Base-by-base conservation (phyloP, 2,329 filamentous ascomycete genomes). In the Coniosporium tulheliwenetii region DNA sequence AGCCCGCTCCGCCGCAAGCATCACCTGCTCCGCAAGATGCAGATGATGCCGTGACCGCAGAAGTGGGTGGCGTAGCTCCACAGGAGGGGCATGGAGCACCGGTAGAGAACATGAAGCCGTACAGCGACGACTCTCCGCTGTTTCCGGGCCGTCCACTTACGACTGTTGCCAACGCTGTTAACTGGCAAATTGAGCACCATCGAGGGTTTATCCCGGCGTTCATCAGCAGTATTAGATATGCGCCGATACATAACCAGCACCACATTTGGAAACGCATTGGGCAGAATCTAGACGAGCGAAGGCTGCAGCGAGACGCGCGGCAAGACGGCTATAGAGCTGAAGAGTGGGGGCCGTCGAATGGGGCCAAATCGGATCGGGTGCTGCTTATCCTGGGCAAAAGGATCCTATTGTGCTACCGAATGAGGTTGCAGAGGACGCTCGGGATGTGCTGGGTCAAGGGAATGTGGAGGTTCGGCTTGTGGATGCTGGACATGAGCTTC, bases 101-200 rank as follows among this genome's bases (percentile, higher is more conserved):
- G 19, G 19, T 26, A 7, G 19, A 26, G 7, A 26, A 26, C 4
- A 26, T 26, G 19, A 7, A 61, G 52, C 30, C 62, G 60, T 44
- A 15, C 13, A 29, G 35, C 32, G 39, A 37, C 29, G 32, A 26
- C 33, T 32, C 42, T n/a, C 19, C 39, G 5, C 58, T 85, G 10
- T 71, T 77, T 3, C 62, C 63, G 2, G 58, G 60, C 10, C 63
- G 71, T 40, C 67, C 70, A 0, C 50, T 61, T 12, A 64, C 78
- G 40, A 76, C 71, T 7, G 70, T 83, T 3, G 71, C 75, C 0
- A 66, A 68, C 3, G 72, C 81, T 0, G 75, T 85, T 38, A 59
- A 64, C 37, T 86, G 82, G 79, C 83, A 89, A 58, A 61, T 85
- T 14, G 62, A 67, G 31, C 53, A 71, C 26, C 81, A 89, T 53